Evolutionary conservation across 495 filamentous ascomycete genomes (phyloP), one percentile per base, ranked within the genome.

Genomic region (Penicillium parvum): DNA sequence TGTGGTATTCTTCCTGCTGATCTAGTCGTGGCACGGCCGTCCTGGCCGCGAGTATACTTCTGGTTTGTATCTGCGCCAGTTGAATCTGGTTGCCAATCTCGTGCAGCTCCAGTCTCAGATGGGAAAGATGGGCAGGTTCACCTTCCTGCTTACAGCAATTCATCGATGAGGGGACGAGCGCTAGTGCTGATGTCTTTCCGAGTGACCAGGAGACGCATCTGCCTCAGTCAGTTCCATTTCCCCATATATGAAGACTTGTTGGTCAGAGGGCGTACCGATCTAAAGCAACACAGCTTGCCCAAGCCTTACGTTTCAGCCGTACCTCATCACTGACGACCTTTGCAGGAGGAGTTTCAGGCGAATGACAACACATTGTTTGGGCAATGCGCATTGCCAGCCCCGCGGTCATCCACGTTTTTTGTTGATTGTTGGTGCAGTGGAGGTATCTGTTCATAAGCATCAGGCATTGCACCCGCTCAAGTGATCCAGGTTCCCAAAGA

Each of bases 381-480:
- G 57, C 60, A 30, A 61, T 61, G 5, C 57, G 54, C 30, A 59
- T 55, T n/a, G 57, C 57, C 33, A 49, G 41, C 4, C 54, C 55
- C 3, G 50, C 54, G 1, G 54, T 52, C 52, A 61, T 61, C 57
- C 58, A 61, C n/a, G 57, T 59, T 38, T 61, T 49, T 5, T 59
- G 58, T 18, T 46, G 50, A 40, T 57, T 50, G 21, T 32, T 53
- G 16, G 60, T 61, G 40, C 60, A 58, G 15, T 64, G 60, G 18
- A 64, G 55, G 36, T 64, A 64, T 39, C 54, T 49, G 25, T 50
- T 59, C 47, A 59, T 57, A 16, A 64, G 47, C 33, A 64, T 48
- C 22, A 64, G 35, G 30, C 49, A 59, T 33, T 64, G 52, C 9
- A 61, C 45, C 10, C 40, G n/a, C 32, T 61, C 50, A 9, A 61